A percentile compares a stretch with the other conserved stretches of the same genome.
phyloP scores from a whole-genome alignment of 192 early-diverging fungal species.

The Coemansia sp. region DNA sequence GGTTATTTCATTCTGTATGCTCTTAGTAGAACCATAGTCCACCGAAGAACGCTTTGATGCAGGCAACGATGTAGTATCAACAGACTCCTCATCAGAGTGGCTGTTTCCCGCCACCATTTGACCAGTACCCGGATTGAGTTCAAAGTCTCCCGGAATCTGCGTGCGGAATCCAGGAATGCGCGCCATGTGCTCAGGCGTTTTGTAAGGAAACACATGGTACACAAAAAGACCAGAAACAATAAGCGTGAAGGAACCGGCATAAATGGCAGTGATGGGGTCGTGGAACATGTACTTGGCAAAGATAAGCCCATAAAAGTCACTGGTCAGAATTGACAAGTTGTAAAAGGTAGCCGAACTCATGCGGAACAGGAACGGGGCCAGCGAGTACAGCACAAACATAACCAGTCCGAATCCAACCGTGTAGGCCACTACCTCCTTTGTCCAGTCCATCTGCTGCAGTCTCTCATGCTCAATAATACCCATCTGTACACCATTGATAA shows the following conservation, averaged over 20 bases:
- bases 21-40: constrained; percentile 9
- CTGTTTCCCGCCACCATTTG: not conserved
- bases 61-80: no score
- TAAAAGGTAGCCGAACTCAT: constrained; percentile 71
- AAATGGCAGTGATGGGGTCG: constrained; percentile 59
- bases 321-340: constrained; percentile 74
- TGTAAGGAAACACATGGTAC: constrained; percentile 65
- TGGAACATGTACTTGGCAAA: constrained; percentile 73
- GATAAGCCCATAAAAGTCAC: constrained; percentile 76
- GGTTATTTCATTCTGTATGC: not conserved
- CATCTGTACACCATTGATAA: constrained; percentile 74
- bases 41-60: constrained; percentile 1
- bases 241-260: constrained; percentile 66
- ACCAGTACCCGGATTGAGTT: constrained; percentile 16
- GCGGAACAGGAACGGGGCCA: constrained; percentile 71
- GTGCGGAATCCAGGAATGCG: constrained; percentile 42
- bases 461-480: constrained; percentile 64
- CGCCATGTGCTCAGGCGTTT: constrained; percentile 54
- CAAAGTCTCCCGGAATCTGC: constrained; percentile 32
- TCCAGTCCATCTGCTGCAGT: constrained; percentile 55
- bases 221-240: constrained; percentile 66
- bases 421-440: constrained; percentile 57
- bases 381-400: constrained; percentile 70
- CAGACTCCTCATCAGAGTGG: no score
- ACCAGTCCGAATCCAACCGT: constrained; percentile 65